Conservation (phyloP, 139 green algal species). For the Chlorella ohadii region DNA sequence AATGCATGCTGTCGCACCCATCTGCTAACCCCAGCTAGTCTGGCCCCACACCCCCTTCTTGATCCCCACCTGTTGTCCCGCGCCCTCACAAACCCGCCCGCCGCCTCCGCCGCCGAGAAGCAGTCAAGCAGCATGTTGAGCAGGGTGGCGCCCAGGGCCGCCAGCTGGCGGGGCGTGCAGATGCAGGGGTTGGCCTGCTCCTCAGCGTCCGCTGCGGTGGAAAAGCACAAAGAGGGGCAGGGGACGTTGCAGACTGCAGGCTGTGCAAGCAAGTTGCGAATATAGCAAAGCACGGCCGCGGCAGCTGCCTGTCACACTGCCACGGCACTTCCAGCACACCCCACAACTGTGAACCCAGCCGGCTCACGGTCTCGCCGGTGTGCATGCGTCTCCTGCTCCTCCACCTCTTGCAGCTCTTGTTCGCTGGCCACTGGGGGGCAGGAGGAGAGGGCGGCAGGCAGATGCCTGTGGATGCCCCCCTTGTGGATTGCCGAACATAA, state of each 20-base stretch:
- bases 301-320: not conserved
- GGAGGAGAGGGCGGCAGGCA: not conserved
- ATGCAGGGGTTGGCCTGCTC: constrained; percentile 28
- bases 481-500: no score
- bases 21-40: no score
- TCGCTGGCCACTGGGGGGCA: constrained; percentile 23
- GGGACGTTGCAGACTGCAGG: no score
- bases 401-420: constrained; percentile 32
- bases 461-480: not conserved
- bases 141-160: constrained; percentile 25
- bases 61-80: not conserved
- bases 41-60: not conserved
- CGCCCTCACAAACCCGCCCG: constrained; percentile 34
- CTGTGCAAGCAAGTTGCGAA: not conserved
- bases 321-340: not conserved
- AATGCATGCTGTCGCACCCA: no score
- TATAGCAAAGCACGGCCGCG: not conserved
- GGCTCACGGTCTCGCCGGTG: not conserved
- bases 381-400: not conserved
- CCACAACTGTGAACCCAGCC: not conserved
- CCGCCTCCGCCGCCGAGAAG: constrained; percentile 42
- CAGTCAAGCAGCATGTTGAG: constrained; percentile 44
- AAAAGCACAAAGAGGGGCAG: no score
- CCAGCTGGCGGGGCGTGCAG: constrained; percentile 38
- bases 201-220: constrained; percentile 10